Conservation (phyloP, 78 protist species). For the Dictyostelium citrinum region DNA sequence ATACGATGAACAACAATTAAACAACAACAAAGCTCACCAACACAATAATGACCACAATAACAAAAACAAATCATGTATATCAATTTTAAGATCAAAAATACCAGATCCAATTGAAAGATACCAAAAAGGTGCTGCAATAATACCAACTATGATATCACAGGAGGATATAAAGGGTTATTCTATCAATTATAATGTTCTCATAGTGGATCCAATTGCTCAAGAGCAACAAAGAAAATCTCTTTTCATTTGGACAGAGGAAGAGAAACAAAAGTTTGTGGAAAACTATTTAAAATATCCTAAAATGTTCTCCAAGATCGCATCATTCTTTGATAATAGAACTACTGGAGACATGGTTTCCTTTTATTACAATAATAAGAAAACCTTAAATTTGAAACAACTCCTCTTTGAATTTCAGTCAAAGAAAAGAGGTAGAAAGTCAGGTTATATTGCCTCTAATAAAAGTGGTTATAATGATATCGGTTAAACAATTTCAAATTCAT, state of each 20-base stretch:
- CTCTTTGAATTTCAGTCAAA: constrained; percentile 34
- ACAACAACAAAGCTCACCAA: too few species aligned
- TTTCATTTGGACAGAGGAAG: constrained; percentile 59
- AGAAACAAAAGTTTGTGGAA: constrained; percentile 67
- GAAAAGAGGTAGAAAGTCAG: constrained; percentile 31
- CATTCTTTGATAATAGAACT: constrained; percentile 59
- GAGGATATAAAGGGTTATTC: constrained; percentile 9
- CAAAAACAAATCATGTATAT: too few species aligned
- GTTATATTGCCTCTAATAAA: constrained; percentile 6
- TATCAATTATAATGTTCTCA: constrained; percentile 44
- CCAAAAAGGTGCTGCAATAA: not conserved
- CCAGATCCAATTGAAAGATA: constrained; percentile 19
- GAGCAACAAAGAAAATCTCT: constrained; percentile 64
- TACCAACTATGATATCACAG: constrained; percentile 51
- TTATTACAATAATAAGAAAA: constrained; percentile 70
- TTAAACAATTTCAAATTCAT: not conserved
- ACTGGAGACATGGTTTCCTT: constrained; percentile 58
- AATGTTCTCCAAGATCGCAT: constrained; percentile 51
- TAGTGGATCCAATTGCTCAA: constrained; percentile 36
- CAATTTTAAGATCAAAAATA: too few species aligned
- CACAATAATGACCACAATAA: too few species aligned
- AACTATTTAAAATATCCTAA: constrained; percentile 64
- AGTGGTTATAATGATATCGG: not conserved
- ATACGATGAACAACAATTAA: too few species aligned
- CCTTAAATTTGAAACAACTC: constrained; percentile 38